Evolutionary conservation across 257 asterid species (phyloP).

Genomic region (Solanum chiquidenum): DNA sequence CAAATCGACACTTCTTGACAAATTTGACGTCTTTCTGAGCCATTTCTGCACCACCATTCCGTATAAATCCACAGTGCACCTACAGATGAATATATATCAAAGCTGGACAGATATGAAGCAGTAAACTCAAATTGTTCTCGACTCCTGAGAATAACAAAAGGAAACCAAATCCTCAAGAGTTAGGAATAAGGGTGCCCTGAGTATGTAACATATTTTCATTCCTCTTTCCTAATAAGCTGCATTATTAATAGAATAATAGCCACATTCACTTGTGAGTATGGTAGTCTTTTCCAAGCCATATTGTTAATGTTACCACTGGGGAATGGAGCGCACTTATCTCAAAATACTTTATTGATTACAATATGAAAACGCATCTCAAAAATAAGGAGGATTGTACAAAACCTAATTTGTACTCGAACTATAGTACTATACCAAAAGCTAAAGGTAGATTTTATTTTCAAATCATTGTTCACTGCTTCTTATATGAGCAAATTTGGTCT

Average conservation of each 20-base stretch:
- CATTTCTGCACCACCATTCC: conserved; percentile 91
- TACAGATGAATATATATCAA: conserved; percentile 14
- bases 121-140: not conserved
- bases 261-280: not conserved
- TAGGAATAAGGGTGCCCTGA: not conserved
- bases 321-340: not conserved
- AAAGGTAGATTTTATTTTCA: not conserved
- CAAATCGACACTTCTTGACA: conserved; percentile 67
- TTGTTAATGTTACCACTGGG: not conserved
- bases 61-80: conserved; percentile 97
- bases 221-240: not conserved
- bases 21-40: conserved; percentile 47
- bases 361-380: not conserved
- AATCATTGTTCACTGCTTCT: not conserved
- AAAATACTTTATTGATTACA: not conserved
- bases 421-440: not conserved
- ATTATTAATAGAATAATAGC: not conserved
- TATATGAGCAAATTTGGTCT: not conserved
- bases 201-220: not conserved
- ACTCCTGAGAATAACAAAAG: not conserved
- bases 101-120: not conserved
- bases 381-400: not conserved
- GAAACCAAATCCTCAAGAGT: not conserved
- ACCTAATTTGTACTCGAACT: not conserved
- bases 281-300: not conserved